Conservation (phyloP, 2,329 filamentous ascomycete genomes). For the Emergomyces africanus region DNA sequence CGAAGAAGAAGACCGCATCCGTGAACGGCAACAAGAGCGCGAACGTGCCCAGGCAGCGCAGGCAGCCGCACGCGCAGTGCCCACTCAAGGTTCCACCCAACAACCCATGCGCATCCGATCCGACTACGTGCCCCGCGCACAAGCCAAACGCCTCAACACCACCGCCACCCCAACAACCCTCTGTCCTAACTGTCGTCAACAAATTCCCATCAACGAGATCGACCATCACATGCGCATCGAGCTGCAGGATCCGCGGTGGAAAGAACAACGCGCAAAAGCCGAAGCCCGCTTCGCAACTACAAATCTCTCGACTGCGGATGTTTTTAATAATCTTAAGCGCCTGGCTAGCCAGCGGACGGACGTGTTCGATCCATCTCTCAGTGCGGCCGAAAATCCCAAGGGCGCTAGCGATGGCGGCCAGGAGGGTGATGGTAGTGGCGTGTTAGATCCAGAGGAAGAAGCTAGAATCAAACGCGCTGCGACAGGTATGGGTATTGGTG, state of each 20-base stretch:
- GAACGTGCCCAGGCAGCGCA: conserved; percentile 63
- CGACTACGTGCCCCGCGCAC: conserved; percentile 80
- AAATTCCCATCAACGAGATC: conserved; percentile 75
- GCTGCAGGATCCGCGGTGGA: conserved; percentile 85
- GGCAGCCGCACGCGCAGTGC: conserved; percentile 58
- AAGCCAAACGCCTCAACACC: conserved; percentile 55
- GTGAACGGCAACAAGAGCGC: conserved; percentile 41
- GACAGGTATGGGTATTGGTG: conserved; percentile 31
- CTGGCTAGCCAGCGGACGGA: conserved; percentile 79
- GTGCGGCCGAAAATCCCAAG: conserved; percentile 11
- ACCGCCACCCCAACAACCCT: conserved; percentile 51
- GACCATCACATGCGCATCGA: conserved; percentile 93
- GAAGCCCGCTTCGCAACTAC: conserved; percentile 75
- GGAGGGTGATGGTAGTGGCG: not conserved
- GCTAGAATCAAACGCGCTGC: conserved; percentile 65
- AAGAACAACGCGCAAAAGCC: conserved; percentile 83
- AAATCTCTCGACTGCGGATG: conserved; percentile 73
- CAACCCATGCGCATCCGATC: conserved; percentile 77
- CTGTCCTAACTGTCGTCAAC: conserved; percentile 87
- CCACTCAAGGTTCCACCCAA: conserved; percentile 24
- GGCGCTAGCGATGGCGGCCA: not conserved
- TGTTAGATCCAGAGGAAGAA: conserved; percentile 58
- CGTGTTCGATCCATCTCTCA: conserved; percentile 55
- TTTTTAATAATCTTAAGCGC: conserved; percentile 91
- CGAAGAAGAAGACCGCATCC: conserved; percentile 38